Conservation (phyloP, 192 early-diverging fungal genomes). For the Piromyces finnis region DNA sequence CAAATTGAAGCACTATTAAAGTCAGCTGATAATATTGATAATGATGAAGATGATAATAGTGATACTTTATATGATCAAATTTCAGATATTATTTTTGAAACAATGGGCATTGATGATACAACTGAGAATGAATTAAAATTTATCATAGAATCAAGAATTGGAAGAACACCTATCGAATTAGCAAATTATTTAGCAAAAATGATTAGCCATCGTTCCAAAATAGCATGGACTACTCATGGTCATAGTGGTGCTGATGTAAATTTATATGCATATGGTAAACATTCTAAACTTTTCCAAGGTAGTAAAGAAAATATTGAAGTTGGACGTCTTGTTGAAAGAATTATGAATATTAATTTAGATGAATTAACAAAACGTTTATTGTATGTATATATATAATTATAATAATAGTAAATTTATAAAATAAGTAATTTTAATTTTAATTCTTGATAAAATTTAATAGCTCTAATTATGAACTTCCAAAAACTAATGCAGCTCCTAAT, state of each 20-base stretch:
- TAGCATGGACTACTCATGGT: constrained; percentile 66
- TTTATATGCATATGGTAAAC: constrained; percentile 10
- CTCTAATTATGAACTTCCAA: background rate
- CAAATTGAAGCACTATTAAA: constrained; percentile 12
- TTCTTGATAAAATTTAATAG: background rate
- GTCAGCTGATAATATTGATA: constrained; percentile 6
- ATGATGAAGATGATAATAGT: constrained; percentile 9
- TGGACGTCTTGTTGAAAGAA: background rate
- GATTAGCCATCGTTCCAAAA: constrained; percentile 12
- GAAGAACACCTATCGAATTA: constrained; percentile 18
- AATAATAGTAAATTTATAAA: too few relatives aligned
- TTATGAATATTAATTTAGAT: background rate
- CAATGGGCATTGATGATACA: constrained; percentile 53
- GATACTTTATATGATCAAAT: background rate
- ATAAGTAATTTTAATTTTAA: too few relatives aligned
- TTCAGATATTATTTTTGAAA: constrained; percentile 23
- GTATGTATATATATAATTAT: too few relatives aligned
- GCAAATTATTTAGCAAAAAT: constrained; percentile 6
- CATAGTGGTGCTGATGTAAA: constrained; percentile 94
- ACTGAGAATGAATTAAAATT: constrained; percentile 36
- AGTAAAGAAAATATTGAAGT: background rate
- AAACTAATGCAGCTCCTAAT: background rate
- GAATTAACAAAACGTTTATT: background rate
- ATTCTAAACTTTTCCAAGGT: background rate
- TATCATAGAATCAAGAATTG: constrained; percentile 12